Evolutionary conservation across 2,329 filamentous ascomycete genomes (phyloP).

Genomic region (Chaetothyriales sp.): DNA sequence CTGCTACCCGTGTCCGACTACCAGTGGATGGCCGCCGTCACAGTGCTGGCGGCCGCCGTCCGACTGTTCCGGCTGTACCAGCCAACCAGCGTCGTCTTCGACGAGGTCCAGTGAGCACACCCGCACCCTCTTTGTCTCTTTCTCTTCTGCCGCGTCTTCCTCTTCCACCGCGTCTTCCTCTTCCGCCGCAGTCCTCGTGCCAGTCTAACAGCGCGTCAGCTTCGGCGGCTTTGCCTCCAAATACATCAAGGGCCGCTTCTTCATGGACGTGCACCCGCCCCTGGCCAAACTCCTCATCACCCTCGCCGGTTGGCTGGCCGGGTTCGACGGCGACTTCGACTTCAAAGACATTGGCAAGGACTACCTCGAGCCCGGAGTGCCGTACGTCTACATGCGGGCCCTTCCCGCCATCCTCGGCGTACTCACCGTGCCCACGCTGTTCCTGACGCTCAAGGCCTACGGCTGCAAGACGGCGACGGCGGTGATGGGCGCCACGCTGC

Average conservation of each 20-base stretch:
- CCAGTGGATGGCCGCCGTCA: slow-evolving; percentile 58
- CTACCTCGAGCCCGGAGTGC: slow-evolving; percentile 85
- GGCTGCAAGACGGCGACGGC: slow-evolving; percentile 82
- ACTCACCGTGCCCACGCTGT: slow-evolving; percentile 79
- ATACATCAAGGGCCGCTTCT: slow-evolving; percentile 98
- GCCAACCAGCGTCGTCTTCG: slow-evolving; percentile 91
- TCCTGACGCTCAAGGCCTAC: slow-evolving; percentile 78
- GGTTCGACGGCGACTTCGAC: slow-evolving; percentile 90
- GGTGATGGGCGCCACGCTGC: slow-evolving; percentile 64
- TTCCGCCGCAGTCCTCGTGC: background rate
- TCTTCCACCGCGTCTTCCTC: too few relatives aligned
- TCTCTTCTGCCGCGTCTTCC: background rate
- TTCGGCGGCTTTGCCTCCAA: slow-evolving; percentile 97
- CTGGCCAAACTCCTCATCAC: slow-evolving; percentile 94
- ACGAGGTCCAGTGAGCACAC: slow-evolving; percentile 81
- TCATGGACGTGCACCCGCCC: slow-evolving; percentile 99
- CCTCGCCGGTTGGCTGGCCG: slow-evolving; percentile 83
- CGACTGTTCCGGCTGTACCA: slow-evolving; percentile 93
- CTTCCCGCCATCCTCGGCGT: slow-evolving; percentile 83
- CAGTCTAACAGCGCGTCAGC: slow-evolving; percentile 34
- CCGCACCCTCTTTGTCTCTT: background rate
- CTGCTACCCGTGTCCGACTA: slow-evolving; percentile 74
- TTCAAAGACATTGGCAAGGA: slow-evolving; percentile 99
- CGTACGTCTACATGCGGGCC: slow-evolving; percentile 94
- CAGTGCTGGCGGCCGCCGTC: slow-evolving; percentile 61